Conservation (phyloP, 306 rosid species). For the Cucurbita ficifolia region DNA sequence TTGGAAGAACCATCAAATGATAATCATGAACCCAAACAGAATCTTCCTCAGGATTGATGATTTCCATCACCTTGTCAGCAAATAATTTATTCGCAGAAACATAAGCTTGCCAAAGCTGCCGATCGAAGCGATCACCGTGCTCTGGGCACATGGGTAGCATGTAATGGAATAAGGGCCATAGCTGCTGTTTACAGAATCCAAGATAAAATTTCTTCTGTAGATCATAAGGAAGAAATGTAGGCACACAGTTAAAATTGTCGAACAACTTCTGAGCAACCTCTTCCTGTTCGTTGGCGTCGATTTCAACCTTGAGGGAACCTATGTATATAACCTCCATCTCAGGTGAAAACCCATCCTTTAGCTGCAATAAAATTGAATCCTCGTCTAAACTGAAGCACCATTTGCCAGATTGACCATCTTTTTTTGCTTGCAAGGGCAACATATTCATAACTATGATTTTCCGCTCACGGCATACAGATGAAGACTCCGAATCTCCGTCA, state of each 20-base stretch:
- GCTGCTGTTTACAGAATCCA: constrained; percentile 12
- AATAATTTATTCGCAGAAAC: constrained; percentile 14
- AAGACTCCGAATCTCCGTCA: constrained; percentile 10
- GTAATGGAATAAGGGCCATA: constrained; percentile 18
- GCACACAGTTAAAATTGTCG: constrained; percentile 7
- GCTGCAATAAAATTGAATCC: constrained; percentile 11
- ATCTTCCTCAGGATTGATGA: constrained; percentile 13
- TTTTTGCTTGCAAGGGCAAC: constrained; percentile 15
- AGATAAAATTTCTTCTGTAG: constrained; percentile 13
- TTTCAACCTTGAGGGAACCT: constrained; percentile 15
- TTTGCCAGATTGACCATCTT: constrained; percentile 5
- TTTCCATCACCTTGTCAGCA: constrained; percentile 14
- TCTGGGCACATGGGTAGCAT: constrained; percentile 18
- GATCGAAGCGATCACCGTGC: constrained; percentile 13
- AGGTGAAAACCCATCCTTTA: constrained; percentile 11
- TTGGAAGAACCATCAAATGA: constrained; percentile 13
- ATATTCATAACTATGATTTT: constrained; percentile 11
- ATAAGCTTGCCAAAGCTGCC: constrained; percentile 12
- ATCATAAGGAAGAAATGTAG: constrained; percentile 13
- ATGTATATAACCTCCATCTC: constrained; percentile 9
- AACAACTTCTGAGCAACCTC: constrained; percentile 13
- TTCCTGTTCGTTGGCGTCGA: constrained; percentile 8
- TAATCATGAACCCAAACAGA: constrained; percentile 14
- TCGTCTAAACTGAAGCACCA: constrained; percentile 16
- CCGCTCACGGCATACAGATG: constrained; percentile 8